phyloP scores from a whole-genome alignment of 2,329 filamentous ascomycete genomes.

The Atkinsonella hypoxylon region DNA sequence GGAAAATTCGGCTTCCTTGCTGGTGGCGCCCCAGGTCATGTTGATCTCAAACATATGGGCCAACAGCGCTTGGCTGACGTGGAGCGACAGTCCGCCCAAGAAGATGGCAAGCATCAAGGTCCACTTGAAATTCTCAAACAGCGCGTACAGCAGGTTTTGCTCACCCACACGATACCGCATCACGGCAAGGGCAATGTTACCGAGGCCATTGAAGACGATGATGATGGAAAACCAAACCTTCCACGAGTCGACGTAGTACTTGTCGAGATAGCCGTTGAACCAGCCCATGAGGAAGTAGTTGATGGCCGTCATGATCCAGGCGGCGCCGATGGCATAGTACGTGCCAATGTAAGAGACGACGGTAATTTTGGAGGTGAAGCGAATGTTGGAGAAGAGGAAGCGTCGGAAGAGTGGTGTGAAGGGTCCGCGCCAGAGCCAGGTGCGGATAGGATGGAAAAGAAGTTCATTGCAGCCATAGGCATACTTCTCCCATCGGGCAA shows the following conservation, averaged over 20 bases:
- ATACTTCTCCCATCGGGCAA: slow-evolving; percentile 79
- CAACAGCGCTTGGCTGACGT: slow-evolving; percentile 68
- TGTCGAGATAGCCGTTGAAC: slow-evolving; percentile 66
- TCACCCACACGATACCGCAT: slow-evolving; percentile 64
- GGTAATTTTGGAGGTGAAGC: slow-evolving; percentile 63
- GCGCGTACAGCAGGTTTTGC: slow-evolving; percentile 41
- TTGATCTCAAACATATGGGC: slow-evolving; percentile 77
- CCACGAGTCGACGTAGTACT: slow-evolving; percentile 71
- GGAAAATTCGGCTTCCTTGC: slow-evolving; percentile 69
- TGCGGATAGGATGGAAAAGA: slow-evolving; percentile 64
- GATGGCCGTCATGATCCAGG: slow-evolving; percentile 59
- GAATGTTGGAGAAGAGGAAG: slow-evolving; percentile 63
- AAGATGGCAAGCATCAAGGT: slow-evolving; percentile 65
- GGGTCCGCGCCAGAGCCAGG: slow-evolving; percentile 61
- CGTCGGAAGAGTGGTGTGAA: slow-evolving; percentile 68
- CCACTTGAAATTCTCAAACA: slow-evolving; percentile 62
- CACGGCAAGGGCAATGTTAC: slow-evolving; percentile 58
- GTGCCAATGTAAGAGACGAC: slow-evolving; percentile 69
- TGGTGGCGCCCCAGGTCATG: slow-evolving; percentile 77
- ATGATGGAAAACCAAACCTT: slow-evolving; percentile 72
- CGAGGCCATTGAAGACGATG: slow-evolving; percentile 64
- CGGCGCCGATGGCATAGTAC: slow-evolving; percentile 67
- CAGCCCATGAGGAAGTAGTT: slow-evolving; percentile 71
- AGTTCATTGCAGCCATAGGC: slow-evolving; percentile 77
- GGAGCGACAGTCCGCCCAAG: slow-evolving; percentile 68